phyloP scores from a whole-genome alignment of 192 early-diverging fungal genomes.

The Rhizophagus sp. region DNA sequence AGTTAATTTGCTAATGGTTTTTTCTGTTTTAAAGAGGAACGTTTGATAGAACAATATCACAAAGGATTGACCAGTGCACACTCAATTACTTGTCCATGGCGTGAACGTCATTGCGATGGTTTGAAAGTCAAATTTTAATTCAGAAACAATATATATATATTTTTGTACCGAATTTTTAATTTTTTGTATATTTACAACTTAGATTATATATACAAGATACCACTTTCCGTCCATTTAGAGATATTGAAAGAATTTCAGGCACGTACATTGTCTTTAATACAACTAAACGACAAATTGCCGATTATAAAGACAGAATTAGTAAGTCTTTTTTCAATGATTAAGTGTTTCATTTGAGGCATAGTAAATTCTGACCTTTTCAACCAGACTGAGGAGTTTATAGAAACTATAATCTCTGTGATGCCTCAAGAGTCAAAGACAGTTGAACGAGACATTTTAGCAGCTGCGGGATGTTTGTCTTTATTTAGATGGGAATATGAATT shows the following conservation, averaged over 20 bases:
- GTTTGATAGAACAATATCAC: slow-evolving; percentile 14
- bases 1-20: neutral
- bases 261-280: neutral
- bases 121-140: neutral
- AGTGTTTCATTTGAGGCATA: neutral
- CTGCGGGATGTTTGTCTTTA: slow-evolving; percentile 22
- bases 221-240: neutral
- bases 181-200: neutral
- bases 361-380: neutral
- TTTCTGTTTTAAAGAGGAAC: neutral
- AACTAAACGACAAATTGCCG: slow-evolving; percentile 16
- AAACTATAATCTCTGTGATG: slow-evolving; percentile 1
- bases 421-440: neutral
- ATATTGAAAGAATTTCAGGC: slow-evolving; percentile 11
- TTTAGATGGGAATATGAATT: slow-evolving; percentile 26
- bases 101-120: slow-evolving; percentile 18
- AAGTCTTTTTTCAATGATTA: neutral
- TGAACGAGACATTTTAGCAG: neutral
- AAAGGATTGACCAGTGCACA: slow-evolving; percentile 9
- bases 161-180: neutral
- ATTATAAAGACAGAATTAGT: slow-evolving; percentile 22
- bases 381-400: slow-evolving; percentile 24
- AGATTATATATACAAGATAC: slow-evolving; percentile 25
- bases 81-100: slow-evolving; percentile 15
- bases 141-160: neutral